Evolutionary conservation across 2,329 filamentous ascomycete genomes (phyloP).

Genomic region (Diaporthe batatas): DNA sequence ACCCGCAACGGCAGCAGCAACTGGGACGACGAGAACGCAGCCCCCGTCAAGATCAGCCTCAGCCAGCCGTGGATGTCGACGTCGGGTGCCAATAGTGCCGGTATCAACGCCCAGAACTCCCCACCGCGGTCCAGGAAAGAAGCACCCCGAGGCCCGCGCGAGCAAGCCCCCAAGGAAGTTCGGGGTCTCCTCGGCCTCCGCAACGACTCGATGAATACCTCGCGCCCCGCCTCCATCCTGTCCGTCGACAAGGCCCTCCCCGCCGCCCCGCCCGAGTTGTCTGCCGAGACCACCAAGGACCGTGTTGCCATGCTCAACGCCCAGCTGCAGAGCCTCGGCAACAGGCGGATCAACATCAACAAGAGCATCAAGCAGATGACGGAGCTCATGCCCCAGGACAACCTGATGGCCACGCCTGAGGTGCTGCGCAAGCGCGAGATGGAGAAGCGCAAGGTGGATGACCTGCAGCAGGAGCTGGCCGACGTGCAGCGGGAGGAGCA

Average conservation of each 20-base stretch:
- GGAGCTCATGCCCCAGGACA: slow-evolving; percentile 80
- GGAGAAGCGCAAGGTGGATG: slow-evolving; percentile 76
- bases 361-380: slow-evolving; percentile 82
- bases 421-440: slow-evolving; percentile 68
- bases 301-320: slow-evolving; percentile 77
- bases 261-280: slow-evolving; percentile 70
- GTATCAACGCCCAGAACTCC: slow-evolving; percentile 38
- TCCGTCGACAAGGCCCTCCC: slow-evolving; percentile 70
- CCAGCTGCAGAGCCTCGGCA: slow-evolving; percentile 73
- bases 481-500: slow-evolving; percentile 83
- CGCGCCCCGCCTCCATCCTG: slow-evolving; percentile 51
- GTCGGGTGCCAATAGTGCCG: slow-evolving; percentile 44
- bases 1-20: slow-evolving; percentile 47
- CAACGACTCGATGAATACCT: slow-evolving; percentile 37
- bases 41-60: slow-evolving; percentile 53
- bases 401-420: slow-evolving; percentile 75
- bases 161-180: slow-evolving; percentile 4
- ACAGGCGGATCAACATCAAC: slow-evolving; percentile 78
- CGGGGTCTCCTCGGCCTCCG: slow-evolving; percentile 16
- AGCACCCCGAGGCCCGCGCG: slow-evolving; percentile 16
- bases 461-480: slow-evolving; percentile 74
- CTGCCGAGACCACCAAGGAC: slow-evolving; percentile 64
- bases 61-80: slow-evolving; percentile 51
- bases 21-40: slow-evolving; percentile 43
- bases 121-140: slow-evolving; percentile 35